These are phyloP conservation scores for Exserohilum turcica DNA, from an alignment of 2,329 filamentous ascomycete genomes.

Conservation along the genomic window DNA sequence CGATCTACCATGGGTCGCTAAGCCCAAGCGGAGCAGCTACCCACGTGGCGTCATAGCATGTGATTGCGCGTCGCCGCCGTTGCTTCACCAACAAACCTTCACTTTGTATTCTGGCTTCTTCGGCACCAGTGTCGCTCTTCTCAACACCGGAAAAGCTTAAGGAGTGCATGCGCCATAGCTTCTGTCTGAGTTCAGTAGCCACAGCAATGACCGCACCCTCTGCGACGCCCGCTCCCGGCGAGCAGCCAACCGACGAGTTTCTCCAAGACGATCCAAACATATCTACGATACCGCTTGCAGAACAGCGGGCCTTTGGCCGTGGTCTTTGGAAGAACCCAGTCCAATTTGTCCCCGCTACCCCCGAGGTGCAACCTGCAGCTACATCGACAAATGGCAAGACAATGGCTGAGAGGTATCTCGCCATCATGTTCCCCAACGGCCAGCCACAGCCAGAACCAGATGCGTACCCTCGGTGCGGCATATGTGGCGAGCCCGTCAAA, in stretches of 20 bases:
- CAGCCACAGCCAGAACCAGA: constrained; percentile 26
- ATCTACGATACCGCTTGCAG: constrained; percentile 62
- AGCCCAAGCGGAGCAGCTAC: constrained; percentile 10
- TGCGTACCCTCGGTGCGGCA: constrained; percentile 34
- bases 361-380: constrained; percentile 21
- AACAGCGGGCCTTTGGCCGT: constrained; percentile 63
- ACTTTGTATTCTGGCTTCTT: constrained; percentile 1
- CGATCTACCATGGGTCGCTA: constrained; percentile 34
- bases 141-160: constrained; percentile 8
- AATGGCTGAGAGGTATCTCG: constrained; percentile 67
- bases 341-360: constrained; percentile 61
- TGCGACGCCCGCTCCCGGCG: constrained; percentile 1
- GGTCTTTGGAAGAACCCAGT: constrained; percentile 67
- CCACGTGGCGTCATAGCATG: constrained; percentile 41
- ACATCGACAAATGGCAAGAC: constrained; percentile 54
- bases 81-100: constrained; percentile 8
- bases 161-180: neutral
- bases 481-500: constrained; percentile 46
- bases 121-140: constrained; percentile 14
- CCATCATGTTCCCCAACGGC: constrained; percentile 64
- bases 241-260: constrained; percentile 22
- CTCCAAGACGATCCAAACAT: constrained; percentile 55
- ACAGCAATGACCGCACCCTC: constrained; percentile 15
- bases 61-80: constrained; percentile 27
- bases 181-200: neutral